Percentiles rank a stretch among this genome's conserved stretches.
Evolutionary conservation across 139 green algal species (phyloP).

Genomic region (Asterochloris erici): DNA sequence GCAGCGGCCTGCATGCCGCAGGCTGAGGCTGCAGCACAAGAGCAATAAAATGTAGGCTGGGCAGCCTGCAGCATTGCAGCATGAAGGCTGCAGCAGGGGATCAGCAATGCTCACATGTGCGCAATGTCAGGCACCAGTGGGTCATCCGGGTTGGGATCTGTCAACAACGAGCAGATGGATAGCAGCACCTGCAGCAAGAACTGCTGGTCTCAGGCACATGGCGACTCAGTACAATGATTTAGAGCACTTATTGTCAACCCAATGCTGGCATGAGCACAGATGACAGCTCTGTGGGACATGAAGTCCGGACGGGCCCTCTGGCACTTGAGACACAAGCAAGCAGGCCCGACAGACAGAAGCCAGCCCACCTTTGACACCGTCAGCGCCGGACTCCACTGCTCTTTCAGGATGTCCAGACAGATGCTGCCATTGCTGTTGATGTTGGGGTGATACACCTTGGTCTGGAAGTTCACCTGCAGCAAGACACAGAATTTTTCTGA

Average conservation of each 20-base stretch:
- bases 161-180: slow-evolving; percentile 96
- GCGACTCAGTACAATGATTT: too few species aligned
- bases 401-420: slow-evolving; percentile 98
- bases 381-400: slow-evolving; percentile 96
- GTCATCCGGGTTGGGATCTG: slow-evolving; percentile 97
- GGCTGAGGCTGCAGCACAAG: neutral
- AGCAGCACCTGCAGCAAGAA: slow-evolving; percentile 76
- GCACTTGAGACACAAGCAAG: neutral
- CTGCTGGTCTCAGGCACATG: too few species aligned
- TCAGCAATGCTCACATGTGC: slow-evolving; percentile 64
- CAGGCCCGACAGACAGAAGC: neutral
- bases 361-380: slow-evolving; percentile 90
- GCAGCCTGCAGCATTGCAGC: neutral
- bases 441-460: slow-evolving; percentile 98
- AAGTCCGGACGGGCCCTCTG: neutral
- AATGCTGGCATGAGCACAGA: too few species aligned
- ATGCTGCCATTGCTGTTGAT: slow-evolving; percentile 96
- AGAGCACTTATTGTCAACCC: too few species aligned
- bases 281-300: too few species aligned
- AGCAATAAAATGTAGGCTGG: neutral
- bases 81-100: neutral
- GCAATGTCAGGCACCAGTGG: slow-evolving; percentile 98
- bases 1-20: too few species aligned
- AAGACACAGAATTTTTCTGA: too few species aligned
- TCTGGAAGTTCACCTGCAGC: slow-evolving; percentile 74